A percentile compares a stretch with the other conserved stretches of the same genome.
These are phyloP conservation scores for Fusarium luffae DNA, from an alignment of 2,329 filamentous ascomycete genomes.

Conservation along the genomic window DNA sequence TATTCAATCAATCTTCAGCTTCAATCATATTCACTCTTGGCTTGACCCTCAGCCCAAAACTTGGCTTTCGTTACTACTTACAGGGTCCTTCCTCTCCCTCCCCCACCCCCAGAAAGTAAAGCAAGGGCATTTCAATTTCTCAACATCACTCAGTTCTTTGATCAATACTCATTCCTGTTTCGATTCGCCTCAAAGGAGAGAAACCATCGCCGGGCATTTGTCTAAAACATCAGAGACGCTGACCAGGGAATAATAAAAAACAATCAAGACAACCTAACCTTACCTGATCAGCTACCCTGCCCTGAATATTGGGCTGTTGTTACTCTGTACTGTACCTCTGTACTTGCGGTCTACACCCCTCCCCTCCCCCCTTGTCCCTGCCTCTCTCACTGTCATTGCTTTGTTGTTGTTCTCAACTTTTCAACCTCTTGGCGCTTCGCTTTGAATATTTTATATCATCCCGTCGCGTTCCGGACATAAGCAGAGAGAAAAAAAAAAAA, in stretches of 20 bases:
- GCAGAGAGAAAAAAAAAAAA: too few relatives aligned
- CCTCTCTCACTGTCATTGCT: constrained; percentile 19
- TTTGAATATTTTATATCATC: constrained; percentile 11
- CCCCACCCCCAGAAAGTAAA: not conserved
- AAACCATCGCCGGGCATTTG: constrained; percentile 8
- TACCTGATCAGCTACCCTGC: not conserved
- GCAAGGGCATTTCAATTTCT: constrained; percentile 24
- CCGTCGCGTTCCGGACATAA: constrained; percentile 6
- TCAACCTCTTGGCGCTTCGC: not conserved
- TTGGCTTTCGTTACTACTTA: not conserved
- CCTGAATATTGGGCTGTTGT: not conserved
- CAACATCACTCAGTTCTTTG: constrained; percentile 12
- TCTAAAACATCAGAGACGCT: constrained; percentile 10
- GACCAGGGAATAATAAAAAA: constrained; percentile 4
- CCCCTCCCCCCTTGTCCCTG: constrained; percentile 6
- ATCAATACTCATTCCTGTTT: not conserved
- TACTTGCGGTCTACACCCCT: constrained; percentile 12
- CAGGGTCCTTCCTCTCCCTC: not conserved
- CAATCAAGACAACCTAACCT: not conserved
- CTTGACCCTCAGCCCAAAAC: not conserved
- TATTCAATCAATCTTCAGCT: not conserved
- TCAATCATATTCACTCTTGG: not conserved
- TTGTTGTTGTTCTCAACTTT: constrained; percentile 13
- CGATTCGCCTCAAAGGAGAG: not conserved
- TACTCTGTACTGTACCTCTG: not conserved